A percentile compares a stretch with the other conserved stretches of the same genome.
Conservation (phyloP, 2,329 filamentous ascomycete genomes). For the Hypoxylon sp. region DNA sequence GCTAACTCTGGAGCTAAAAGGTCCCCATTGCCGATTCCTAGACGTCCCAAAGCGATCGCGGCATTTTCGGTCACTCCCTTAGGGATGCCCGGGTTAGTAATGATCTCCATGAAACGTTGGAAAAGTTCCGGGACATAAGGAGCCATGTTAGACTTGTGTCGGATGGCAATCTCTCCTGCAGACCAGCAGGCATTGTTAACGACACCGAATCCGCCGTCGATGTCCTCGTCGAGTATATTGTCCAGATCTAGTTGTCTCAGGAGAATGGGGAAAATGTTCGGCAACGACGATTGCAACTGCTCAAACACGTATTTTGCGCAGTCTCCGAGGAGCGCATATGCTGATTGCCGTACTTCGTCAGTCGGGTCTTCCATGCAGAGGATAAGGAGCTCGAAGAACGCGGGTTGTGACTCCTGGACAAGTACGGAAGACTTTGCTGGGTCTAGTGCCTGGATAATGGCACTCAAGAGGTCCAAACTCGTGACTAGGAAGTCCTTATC, state of each 20-base stretch:
- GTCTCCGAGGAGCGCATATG: slow-evolving; percentile 94
- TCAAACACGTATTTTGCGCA: slow-evolving; percentile 93
- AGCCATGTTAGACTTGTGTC: slow-evolving; percentile 80
- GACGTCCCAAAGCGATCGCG: slow-evolving; percentile 88
- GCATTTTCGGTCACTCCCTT: slow-evolving; percentile 93
- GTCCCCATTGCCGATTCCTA: slow-evolving; percentile 84
- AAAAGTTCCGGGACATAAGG: slow-evolving; percentile 85
- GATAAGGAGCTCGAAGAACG: slow-evolving; percentile 90
- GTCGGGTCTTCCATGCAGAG: slow-evolving; percentile 93
- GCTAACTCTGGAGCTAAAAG: slow-evolving; percentile 83
- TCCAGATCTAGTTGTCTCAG: slow-evolving; percentile 90
- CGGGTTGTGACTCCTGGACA: slow-evolving; percentile 80
- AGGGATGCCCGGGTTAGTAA: slow-evolving; percentile 87
- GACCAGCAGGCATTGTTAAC: slow-evolving; percentile 99
- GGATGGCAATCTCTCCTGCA: slow-evolving; percentile 89
- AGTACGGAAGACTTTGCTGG: slow-evolving; percentile 80
- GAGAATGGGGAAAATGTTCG: slow-evolving; percentile 82
- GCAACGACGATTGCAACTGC: slow-evolving; percentile 81
- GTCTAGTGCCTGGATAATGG: slow-evolving; percentile 91
- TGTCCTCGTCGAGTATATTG: slow-evolving; percentile 80
- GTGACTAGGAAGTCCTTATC: slow-evolving; percentile 98
- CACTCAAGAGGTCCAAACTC: slow-evolving; percentile 91
- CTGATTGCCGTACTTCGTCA: slow-evolving; percentile 95
- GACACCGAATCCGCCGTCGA: slow-evolving; percentile 89
- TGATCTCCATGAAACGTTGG: slow-evolving; percentile 82